Conservation (phyloP, 2,329 filamentous ascomycete genomes). For the Neoscytalidium dimidiatum region DNA sequence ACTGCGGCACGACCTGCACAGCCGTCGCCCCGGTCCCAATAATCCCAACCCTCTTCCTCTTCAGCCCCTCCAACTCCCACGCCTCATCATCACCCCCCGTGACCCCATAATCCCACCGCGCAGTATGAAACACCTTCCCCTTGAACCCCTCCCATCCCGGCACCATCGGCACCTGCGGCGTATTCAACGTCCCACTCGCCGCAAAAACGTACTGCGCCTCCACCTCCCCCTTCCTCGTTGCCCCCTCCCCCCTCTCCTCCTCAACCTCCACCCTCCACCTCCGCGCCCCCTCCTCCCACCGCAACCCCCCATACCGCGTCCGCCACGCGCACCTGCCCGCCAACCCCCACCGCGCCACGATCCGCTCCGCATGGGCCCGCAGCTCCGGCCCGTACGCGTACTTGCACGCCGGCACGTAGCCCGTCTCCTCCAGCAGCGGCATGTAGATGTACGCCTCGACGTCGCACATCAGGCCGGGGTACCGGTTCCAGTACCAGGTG, state of each 20-base stretch:
- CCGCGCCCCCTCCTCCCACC: constrained; percentile 51
- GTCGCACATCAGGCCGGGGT: constrained; percentile 28
- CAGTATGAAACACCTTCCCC: constrained; percentile 37
- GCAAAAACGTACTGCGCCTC: constrained; percentile 27
- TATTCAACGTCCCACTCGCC: constrained; percentile 34
- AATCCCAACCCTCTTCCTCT: constrained; percentile 25
- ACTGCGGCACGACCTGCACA: constrained; percentile 30
- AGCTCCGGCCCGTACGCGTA: constrained; percentile 39
- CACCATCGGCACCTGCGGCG: constrained; percentile 35
- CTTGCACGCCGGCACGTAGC: constrained; percentile 32
- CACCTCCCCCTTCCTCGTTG: constrained; percentile 31
- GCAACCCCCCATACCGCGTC: constrained; percentile 43
- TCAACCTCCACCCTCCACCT: constrained; percentile 35
- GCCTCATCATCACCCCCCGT: constrained; percentile 40
- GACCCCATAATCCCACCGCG: background rate
- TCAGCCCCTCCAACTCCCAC: constrained; percentile 24
- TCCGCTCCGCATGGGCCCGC: constrained; percentile 36
- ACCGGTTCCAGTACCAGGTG: constrained; percentile 33
- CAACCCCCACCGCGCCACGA: constrained; percentile 49
- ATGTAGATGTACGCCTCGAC: constrained; percentile 28
- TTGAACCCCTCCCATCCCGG: constrained; percentile 35
- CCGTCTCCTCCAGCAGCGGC: constrained; percentile 46
- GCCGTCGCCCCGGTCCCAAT: constrained; percentile 32
- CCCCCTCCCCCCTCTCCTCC: constrained; percentile 40
- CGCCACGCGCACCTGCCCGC: constrained; percentile 31